Base-by-base conservation (phyloP, 2,329 filamentous ascomycete species). In the Metarhizium brunneum region DNA sequence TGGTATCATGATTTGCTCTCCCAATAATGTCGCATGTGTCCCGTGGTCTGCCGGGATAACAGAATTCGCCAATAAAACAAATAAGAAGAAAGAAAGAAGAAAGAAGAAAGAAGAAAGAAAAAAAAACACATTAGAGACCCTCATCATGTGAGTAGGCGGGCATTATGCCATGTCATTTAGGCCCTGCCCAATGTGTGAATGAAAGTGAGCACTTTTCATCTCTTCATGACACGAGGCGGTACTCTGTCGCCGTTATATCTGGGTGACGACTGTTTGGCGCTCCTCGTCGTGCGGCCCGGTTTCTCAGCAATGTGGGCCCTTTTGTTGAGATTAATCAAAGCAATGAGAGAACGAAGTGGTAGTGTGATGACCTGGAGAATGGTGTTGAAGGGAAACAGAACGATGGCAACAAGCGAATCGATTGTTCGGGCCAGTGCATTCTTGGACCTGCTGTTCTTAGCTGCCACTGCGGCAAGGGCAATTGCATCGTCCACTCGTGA, bases 401-500 rank as follows among this genome's bases (percentile, higher is more conserved):
- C 52, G 0, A 72, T 49, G 10, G 66, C 63, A 11, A 71, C 61
- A 16, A 69, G 57, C 48, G 65, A 69, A 35, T 75, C 74, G 10
- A 71, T 57, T n/a, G 69, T 47, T 68, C 73, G 74, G 7, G 64
- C 60, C 10, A 74, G 55, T 5, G 76, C 47, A 25, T 69, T 69
- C 63, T 68, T 69, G 4, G 68, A 64, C 18, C 66, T 67, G 57
- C 71, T 75, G 58, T 74, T 74, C 65, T 76, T 80, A 10, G 85
- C 85, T 1, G 88, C 88, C 0, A 87, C 87, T 0, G 88, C 87
- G 2, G 90, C 89, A n/a, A 96, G 75, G 1, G 88, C 82, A 49
- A 95, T 79, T 4, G 90, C 86, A 64, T 96, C 91, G 58, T 85
- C 83, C 14, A 95, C 70, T 40, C 87, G 80, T 0, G 77, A 75